Conservation (phyloP, 805 yeast genomes). For the Zygoascus flipseniorum region DNA sequence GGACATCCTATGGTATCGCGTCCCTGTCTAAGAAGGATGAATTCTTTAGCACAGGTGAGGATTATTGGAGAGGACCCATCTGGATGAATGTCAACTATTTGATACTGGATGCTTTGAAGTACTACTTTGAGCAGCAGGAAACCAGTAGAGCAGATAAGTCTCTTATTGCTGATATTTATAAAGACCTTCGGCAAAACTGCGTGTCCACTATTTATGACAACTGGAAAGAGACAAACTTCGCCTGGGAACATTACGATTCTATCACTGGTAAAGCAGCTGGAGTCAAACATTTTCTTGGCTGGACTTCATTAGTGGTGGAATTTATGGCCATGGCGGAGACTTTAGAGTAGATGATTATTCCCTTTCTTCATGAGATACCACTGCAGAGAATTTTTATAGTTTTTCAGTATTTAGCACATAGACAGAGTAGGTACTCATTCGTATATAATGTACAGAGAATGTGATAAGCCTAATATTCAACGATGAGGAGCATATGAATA, state of each 20-base stretch:
- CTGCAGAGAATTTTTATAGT: no score
- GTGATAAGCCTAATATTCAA: conserved; percentile 1
- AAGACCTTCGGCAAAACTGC: conserved; percentile 52
- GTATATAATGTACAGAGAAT: no score
- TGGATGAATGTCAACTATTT: conserved; percentile 91
- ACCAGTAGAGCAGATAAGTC: conserved; percentile 19
- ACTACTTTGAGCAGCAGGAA: conserved; percentile 33
- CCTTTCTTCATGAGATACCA: no score
- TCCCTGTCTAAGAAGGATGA: conserved; percentile 64
- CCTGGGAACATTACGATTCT: conserved; percentile 88
- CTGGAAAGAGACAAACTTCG: conserved; percentile 70
- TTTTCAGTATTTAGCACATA: no score
- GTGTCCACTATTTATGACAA: conserved; percentile 60
- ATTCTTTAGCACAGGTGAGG: conserved; percentile 67
- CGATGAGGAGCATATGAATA: background rate
- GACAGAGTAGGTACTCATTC: no score
- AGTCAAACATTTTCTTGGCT: conserved; percentile 85
- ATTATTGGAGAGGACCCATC: conserved; percentile 93
- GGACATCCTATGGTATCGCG: conserved; percentile 73
- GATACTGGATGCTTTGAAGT: conserved; percentile 56
- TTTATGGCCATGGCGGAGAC: conserved; percentile 76
- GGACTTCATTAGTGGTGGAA: conserved; percentile 77
- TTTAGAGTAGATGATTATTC: background rate
- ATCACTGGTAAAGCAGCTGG: conserved; percentile 67
- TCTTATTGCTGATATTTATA: conserved; percentile 44